Evolutionary conservation across 257 asterid species (phyloP).

Genomic region (Lantana camara): DNA sequence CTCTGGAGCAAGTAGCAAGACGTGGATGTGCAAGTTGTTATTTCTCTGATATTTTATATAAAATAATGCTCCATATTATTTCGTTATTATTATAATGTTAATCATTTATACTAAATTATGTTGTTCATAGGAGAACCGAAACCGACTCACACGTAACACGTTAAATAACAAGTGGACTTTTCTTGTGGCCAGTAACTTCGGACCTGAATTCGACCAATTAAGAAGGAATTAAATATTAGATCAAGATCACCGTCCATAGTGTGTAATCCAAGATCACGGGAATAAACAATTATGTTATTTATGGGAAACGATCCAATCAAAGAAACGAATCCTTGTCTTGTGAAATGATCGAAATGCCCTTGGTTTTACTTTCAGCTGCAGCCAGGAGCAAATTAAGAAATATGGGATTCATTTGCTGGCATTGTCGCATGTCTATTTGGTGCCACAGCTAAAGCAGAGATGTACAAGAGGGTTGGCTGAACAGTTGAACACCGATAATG

Average conservation of each 20-base stretch:
- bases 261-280: not conserved
- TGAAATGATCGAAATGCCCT: slow-evolving; percentile 21
- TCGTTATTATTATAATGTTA: too few species aligned
- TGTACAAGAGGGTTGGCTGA: slow-evolving; percentile 59
- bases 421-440: slow-evolving; percentile 67
- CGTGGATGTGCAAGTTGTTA: slow-evolving; percentile 26
- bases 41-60: not conserved
- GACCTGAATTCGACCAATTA: not conserved
- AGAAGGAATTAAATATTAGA: not conserved
- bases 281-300: not conserved
- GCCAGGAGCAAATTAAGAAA: slow-evolving; percentile 68
- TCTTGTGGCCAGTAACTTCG: not conserved
- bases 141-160: not conserved
- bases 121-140: not conserved
- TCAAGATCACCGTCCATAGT: slow-evolving; percentile 1
- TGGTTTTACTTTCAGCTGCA: slow-evolving; percentile 50
- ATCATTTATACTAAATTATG: not conserved
- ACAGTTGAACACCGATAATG: slow-evolving; percentile 52
- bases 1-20: slow-evolving; percentile 11
- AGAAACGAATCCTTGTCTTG: not conserved
- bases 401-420: slow-evolving; percentile 75
- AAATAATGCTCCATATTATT: not conserved
- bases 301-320: not conserved
- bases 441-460: slow-evolving; percentile 78
- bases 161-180: not conserved